Evolutionary conservation across 768 basidiomycete species (phyloP).

Genomic region (Leccinum fibrillosum): DNA sequence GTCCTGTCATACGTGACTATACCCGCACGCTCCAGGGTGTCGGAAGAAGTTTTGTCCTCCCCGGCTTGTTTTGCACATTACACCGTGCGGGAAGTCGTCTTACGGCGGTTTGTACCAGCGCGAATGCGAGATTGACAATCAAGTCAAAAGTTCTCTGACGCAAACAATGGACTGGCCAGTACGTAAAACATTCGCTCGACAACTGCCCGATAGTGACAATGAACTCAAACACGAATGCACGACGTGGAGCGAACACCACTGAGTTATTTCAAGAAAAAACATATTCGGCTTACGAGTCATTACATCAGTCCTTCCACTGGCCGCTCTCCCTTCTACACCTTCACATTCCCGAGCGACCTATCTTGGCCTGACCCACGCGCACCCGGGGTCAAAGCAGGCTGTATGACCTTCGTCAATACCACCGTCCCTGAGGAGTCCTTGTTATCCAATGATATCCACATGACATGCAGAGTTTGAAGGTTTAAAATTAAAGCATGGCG

Average conservation of each 20-base stretch:
- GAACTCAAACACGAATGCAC: neutral
- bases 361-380: neutral
- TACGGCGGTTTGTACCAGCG: conserved; percentile 86
- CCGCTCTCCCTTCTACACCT: neutral
- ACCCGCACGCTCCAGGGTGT: conserved; percentile 63
- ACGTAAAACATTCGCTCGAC: neutral
- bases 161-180: neutral
- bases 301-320: conserved; percentile 12
- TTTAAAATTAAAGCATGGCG: neutral
- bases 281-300: conserved; percentile 8
- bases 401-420: neutral
- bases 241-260: neutral
- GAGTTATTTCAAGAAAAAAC: conserved; percentile 1
- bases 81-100: conserved; percentile 77
- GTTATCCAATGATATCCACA: neutral
- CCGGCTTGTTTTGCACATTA: conserved; percentile 78
- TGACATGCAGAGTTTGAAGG: neutral
- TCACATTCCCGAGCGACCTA: conserved; percentile 1
- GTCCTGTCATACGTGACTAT: conserved; percentile 91
- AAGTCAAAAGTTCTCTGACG: neutral
- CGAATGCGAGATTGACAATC: conserved; percentile 76
- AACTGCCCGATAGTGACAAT: neutral
- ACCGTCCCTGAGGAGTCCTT: neutral
- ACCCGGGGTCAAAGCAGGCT: neutral
- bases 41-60: conserved; percentile 50